A percentile compares a stretch with the other conserved stretches of the same genome.
phyloP scores from a whole-genome alignment of 2,329 filamentous ascomycete species.

The Penicillium oxalicum region DNA sequence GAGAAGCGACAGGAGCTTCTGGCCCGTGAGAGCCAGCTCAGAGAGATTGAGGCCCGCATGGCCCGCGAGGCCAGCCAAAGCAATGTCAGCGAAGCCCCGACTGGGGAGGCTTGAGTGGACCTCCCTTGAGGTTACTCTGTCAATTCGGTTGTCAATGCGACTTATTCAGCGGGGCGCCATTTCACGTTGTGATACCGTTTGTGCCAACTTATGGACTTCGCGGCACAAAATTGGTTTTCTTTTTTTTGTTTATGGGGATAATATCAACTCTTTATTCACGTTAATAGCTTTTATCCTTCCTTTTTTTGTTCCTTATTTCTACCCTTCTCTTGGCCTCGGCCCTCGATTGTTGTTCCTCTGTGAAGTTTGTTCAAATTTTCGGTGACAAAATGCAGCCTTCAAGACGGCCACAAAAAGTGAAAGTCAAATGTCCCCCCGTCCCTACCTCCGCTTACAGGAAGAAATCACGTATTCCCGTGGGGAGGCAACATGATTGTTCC shows the following conservation, averaged over 20 bases:
- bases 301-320: slow-evolving; percentile 7
- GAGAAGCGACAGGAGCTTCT: slow-evolving; percentile 98
- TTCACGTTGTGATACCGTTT: slow-evolving; percentile 30
- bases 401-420: slow-evolving; percentile 2
- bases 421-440: neutral
- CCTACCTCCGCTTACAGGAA: too few species aligned
- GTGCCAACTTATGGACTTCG: slow-evolving; percentile 34
- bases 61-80: slow-evolving; percentile 65
- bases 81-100: slow-evolving; percentile 28
- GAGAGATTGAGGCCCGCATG: slow-evolving; percentile 98
- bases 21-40: slow-evolving; percentile 94
- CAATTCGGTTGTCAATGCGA: slow-evolving; percentile 21
- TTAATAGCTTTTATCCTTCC: slow-evolving; percentile 34
- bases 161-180: slow-evolving; percentile 25
- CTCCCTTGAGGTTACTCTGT: too few species aligned
- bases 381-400: slow-evolving; percentile 28
- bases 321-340: too few species aligned
- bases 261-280: slow-evolving; percentile 38
- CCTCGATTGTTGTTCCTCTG: slow-evolving; percentile 9
- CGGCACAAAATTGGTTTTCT: slow-evolving; percentile 26
- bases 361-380: slow-evolving; percentile 16
- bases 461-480: too few species aligned
- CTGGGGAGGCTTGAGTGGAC: slow-evolving; percentile 34
- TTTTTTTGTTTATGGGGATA: slow-evolving; percentile 32
- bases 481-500: too few species aligned